Base-by-base conservation (phyloP, 1,284 basidiomycete genomes). In the Meripilus lineatus region DNA sequence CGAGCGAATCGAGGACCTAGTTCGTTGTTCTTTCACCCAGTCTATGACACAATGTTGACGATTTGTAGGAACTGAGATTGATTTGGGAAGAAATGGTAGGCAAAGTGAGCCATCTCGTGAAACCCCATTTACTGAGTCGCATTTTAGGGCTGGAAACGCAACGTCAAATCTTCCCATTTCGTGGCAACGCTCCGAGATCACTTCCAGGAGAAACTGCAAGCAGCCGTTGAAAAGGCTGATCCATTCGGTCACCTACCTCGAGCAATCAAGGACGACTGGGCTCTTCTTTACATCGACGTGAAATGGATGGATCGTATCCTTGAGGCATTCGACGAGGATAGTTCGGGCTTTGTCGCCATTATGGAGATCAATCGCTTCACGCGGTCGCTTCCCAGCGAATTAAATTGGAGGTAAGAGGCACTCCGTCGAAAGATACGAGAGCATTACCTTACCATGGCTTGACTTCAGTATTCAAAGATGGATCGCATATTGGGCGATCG, bases 291-390 rank as follows among this genome's bases (percentile, higher is more conserved):
- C 48, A 63, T 76, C 43, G 69, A 65, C 38, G 53, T 68, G 4
- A 57, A 58, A n/a, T 66, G 67, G 38, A 50, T 73, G 8, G 72
- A 71, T 44, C 62, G 65, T 2, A 65, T 74, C 42, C 47, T 59
- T 4, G 72, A 77, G 47, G 72, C 71, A 0, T 62, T 75, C 21
- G 73, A 75, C 42, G 69, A 72, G 33, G 74, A 77, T 44, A 67
- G 66, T 0, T 72, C 71, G 0, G 71, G 73, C 0, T 75, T 65
- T 39, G 56, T 72, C 15, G 72, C 67, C 13, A 57, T 75, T 5
- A 62, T 66, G 15, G 73, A 75, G 45, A 68, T 73, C 8, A 77
- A 77, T 45, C 57, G 56, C 2, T 70, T 74, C 39, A 64, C 67
- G 5, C 51, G 50, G 1, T 42, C 47, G 13, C 44, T 49, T 6